phyloP scores from a whole-genome alignment of 306 rosid species.

The Casuarina equisetifolia region DNA sequence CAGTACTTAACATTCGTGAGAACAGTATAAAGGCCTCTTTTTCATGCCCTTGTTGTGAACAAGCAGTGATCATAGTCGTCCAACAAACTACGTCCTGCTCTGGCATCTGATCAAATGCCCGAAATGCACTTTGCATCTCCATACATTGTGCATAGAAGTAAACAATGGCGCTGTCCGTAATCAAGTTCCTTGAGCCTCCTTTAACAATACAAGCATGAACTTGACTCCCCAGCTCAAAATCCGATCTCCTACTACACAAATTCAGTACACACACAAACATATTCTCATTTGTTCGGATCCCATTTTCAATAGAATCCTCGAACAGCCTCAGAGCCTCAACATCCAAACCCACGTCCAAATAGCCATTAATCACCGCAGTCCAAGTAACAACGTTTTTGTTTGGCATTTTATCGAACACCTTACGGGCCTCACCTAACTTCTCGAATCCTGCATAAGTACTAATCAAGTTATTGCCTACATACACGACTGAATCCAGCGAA shows the following conservation, averaged over 20 bases:
- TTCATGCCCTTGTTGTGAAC: constrained; percentile 76
- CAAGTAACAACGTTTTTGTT: constrained; percentile 71
- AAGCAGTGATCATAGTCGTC: constrained; percentile 88
- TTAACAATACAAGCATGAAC: constrained; percentile 70
- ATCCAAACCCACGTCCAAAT: constrained; percentile 50
- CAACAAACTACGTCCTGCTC: constrained; percentile 73
- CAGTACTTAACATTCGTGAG: constrained; percentile 60
- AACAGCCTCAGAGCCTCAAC: constrained; percentile 71
- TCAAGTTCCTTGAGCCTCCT: constrained; percentile 63
- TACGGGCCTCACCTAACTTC: constrained; percentile 55
- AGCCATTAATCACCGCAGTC: constrained; percentile 84
- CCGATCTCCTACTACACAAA: constrained; percentile 56
- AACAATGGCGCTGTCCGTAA: constrained; percentile 65
- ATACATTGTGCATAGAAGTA: constrained; percentile 76
- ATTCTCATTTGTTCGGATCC: constrained; percentile 56
- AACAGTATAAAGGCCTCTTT: constrained; percentile 58
- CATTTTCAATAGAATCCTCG: constrained; percentile 37
- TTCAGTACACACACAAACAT: constrained; percentile 85
- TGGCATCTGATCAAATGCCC: constrained; percentile 57
- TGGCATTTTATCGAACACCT: constrained; percentile 68
- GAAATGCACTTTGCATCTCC: constrained; percentile 55
- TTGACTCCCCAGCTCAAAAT: constrained; percentile 68
- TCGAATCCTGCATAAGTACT: constrained; percentile 57
- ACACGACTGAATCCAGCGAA: constrained; percentile 36
- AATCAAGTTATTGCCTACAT: constrained; percentile 74